Conservation (phyloP, 2,329 filamentous ascomycete species). For the Fusarium sp. region DNA sequence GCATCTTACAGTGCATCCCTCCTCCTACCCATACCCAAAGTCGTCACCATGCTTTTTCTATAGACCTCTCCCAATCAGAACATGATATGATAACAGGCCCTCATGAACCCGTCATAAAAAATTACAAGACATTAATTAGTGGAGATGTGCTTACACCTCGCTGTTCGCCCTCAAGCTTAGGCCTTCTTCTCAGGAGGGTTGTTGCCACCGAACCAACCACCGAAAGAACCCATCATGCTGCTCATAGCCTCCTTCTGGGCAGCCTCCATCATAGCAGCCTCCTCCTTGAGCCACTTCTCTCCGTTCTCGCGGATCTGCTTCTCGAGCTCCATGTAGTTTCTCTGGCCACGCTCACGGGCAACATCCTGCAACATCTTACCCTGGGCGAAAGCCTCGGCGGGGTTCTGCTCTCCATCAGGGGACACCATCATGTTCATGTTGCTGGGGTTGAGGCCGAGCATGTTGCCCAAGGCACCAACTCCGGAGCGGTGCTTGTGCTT, state of each 20-base stretch:
- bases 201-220: constrained; percentile 44
- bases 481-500: constrained; percentile 67
- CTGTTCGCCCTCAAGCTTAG: constrained; percentile 7
- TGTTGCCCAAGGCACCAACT: constrained; percentile 74
- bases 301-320: constrained; percentile 93
- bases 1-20: constrained; percentile 30
- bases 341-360: constrained; percentile 89
- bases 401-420: constrained; percentile 74
- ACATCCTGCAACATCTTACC: constrained; percentile 98
- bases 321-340: constrained; percentile 89
- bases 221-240: constrained; percentile 85
- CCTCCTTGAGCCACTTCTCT: constrained; percentile 95
- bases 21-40: constrained; percentile 6
- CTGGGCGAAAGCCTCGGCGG: constrained; percentile 82
- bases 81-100: constrained; percentile 20
- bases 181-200: constrained; percentile 42
- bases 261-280: constrained; percentile 88
- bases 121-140: constrained; percentile 49
- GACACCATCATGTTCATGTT: constrained; percentile 71
- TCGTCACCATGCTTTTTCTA: constrained; percentile 38
- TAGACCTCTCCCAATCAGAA: constrained; percentile 33
- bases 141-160: constrained; percentile 44
- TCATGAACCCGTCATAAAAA: constrained; percentile 18
- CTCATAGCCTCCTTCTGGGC: constrained; percentile 90
- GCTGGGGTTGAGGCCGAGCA: constrained; percentile 81